Evolutionary conservation across 306 rosid species (phyloP).

Genomic region (Neltuma alba): DNA sequence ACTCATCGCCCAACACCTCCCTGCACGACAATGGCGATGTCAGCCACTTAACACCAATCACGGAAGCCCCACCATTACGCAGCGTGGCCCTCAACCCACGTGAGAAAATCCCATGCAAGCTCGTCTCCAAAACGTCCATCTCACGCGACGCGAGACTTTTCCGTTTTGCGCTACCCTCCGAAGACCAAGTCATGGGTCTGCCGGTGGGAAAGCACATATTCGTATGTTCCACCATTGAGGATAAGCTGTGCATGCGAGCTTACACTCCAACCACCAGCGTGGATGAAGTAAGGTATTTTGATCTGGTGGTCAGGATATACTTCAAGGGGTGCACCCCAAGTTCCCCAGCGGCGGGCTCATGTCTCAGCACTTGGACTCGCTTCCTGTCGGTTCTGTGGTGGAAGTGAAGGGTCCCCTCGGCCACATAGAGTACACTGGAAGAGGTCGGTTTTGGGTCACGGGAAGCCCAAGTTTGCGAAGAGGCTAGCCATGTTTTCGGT

Average conservation of each 20-base stretch:
- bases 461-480: conserved; percentile 57
- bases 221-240: conserved; percentile 53
- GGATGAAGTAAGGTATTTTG: conserved; percentile 67
- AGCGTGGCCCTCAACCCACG: no score
- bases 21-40: conserved; percentile 45
- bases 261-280: conserved; percentile 69
- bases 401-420: conserved; percentile 86
- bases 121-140: conserved; percentile 48
- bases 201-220: conserved; percentile 80
- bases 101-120: conserved; percentile 70
- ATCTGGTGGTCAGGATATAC: conserved; percentile 74
- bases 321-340: conserved; percentile 66
- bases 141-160: conserved; percentile 73
- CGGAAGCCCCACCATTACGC: conserved; percentile 27
- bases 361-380: conserved; percentile 72
- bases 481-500: conserved; percentile 72
- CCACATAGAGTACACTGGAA: conserved; percentile 72
- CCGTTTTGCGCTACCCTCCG: conserved; percentile 63
- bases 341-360: conserved; percentile 77
- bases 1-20: conserved; percentile 66
- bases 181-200: no score
- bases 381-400: conserved; percentile 45
- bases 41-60: conserved; percentile 50
- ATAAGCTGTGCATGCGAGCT: conserved; percentile 83
- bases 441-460: conserved; percentile 64